A percentile compares a stretch with the other conserved stretches of the same genome.
Evolutionary conservation across 1,139 yeast genomes (phyloP).

Genomic region (Sugiyamaella xylanicola): DNA sequence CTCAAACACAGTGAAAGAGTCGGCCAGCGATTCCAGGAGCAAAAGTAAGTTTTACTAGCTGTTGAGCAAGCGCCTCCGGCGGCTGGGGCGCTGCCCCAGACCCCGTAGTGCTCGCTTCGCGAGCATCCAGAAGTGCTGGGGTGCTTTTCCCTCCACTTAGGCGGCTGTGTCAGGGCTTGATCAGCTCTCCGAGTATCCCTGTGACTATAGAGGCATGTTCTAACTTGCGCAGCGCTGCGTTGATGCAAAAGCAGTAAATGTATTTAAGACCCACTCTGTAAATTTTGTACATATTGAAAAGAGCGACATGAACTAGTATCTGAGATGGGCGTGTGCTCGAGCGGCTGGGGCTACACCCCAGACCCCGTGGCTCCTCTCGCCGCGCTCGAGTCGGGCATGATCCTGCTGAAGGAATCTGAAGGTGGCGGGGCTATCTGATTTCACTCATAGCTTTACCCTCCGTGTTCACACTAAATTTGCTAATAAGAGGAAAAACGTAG

Average conservation of each 20-base stretch:
- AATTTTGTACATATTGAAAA: slow-evolving; percentile 16
- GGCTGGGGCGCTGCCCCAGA: not conserved
- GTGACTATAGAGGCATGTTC: too few species aligned
- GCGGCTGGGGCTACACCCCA: slow-evolving; percentile 9
- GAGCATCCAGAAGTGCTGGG: too few species aligned
- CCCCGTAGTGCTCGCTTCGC: not conserved
- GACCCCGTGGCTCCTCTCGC: slow-evolving; percentile 6
- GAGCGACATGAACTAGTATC: not conserved
- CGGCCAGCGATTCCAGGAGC: slow-evolving; percentile 98
- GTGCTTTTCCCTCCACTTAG: too few species aligned
- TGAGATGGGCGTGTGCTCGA: not conserved
- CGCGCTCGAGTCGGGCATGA: not conserved
- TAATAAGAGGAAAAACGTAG: too few species aligned
- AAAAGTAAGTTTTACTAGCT: slow-evolving; percentile 62
- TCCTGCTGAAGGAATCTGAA: too few species aligned
- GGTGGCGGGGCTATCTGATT: too few species aligned
- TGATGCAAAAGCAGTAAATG: slow-evolving; percentile 33
- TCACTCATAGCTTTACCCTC: too few species aligned
- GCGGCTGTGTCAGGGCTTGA: too few species aligned
- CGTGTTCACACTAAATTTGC: too few species aligned
- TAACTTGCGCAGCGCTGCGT: slow-evolving; percentile 34
- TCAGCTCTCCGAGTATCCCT: too few species aligned
- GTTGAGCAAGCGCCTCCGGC: too few species aligned
- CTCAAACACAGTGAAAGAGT: slow-evolving; percentile 97
- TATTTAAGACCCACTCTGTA: not conserved